Conservation (phyloP, 768 basidiomycete genomes). For the Rhizopogon rudus region DNA sequence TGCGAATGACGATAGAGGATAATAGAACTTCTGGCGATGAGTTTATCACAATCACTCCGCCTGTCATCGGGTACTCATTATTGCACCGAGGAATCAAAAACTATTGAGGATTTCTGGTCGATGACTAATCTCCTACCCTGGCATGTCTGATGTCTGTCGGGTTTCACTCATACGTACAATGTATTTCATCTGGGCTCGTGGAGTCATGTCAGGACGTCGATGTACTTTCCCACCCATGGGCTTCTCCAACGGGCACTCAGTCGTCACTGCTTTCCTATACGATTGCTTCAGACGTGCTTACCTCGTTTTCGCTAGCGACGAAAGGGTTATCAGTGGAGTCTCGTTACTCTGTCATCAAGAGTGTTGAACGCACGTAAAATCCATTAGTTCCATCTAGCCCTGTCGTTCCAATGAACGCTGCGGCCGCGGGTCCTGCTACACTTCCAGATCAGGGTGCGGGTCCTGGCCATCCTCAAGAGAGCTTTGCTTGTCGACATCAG, state of each 20-base stretch:
- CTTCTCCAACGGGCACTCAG: conserved; percentile 22
- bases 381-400: conserved; percentile 37
- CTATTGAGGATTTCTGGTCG: too few species aligned
- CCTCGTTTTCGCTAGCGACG: conserved; percentile 37
- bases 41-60: too few species aligned
- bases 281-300: conserved; percentile 8
- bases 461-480: conserved; percentile 72
- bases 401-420: conserved; percentile 42
- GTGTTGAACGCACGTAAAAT: conserved; percentile 32
- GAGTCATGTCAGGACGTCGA: conserved; percentile 26
- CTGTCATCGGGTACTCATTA: too few species aligned
- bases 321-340: conserved; percentile 75
- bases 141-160: too few species aligned
- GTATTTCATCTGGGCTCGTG: conserved; percentile 12
- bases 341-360: conserved; percentile 26
- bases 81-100: too few species aligned
- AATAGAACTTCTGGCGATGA: too few species aligned
- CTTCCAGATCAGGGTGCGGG: conserved; percentile 5
- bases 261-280: conserved; percentile 29
- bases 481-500: conserved; percentile 69
- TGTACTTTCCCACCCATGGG: conserved; percentile 29
- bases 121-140: too few species aligned
- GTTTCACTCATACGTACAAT: too few species aligned
- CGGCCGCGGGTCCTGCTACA: conserved; percentile 12
- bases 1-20: too few species aligned